These are phyloP conservation scores for Lophiotrema nucula DNA, from an alignment of 495 filamentous ascomycete species.

Conservation along the genomic window DNA sequence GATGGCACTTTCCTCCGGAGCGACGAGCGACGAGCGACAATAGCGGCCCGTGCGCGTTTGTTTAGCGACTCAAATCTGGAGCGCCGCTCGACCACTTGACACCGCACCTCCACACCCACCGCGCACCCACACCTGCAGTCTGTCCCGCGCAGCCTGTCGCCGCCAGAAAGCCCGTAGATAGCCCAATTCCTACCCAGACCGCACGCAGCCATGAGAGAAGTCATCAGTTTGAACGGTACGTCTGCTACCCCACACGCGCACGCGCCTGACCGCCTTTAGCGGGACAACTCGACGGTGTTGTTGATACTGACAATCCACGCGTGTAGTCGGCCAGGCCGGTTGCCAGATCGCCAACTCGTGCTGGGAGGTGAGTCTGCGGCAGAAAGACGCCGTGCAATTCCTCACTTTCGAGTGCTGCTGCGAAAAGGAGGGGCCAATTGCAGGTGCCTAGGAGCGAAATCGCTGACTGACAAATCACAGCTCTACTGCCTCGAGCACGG, in stretches of 20 bases:
- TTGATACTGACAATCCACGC: conserved; percentile 40
- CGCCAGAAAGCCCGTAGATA: too few species aligned
- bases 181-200: conserved; percentile 25
- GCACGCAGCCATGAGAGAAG: conserved; percentile 85
- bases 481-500: conserved; percentile 99
- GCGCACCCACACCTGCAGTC: conserved; percentile 20
- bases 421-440: conserved; percentile 22
- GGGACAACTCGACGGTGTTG: neutral
- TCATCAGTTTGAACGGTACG: conserved; percentile 98
- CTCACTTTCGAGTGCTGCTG: neutral
- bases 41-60: neutral
- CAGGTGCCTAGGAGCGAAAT: conserved; percentile 12
- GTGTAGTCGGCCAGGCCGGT: conserved; percentile 96
- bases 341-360: conserved; percentile 99
- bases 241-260: conserved; percentile 30
- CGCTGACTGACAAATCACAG: conserved; percentile 48
- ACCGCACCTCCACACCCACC: conserved; percentile 15
- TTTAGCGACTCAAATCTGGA: neutral
- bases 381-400: neutral
- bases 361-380: conserved; percentile 82
- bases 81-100: neutral
- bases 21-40: too few species aligned
- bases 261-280: conserved; percentile 39
- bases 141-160: too few species aligned
- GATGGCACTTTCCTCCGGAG: too few species aligned